phyloP scores from a whole-genome alignment of 2,329 filamentous ascomycete species.

The Magnaporthales sp. region DNA sequence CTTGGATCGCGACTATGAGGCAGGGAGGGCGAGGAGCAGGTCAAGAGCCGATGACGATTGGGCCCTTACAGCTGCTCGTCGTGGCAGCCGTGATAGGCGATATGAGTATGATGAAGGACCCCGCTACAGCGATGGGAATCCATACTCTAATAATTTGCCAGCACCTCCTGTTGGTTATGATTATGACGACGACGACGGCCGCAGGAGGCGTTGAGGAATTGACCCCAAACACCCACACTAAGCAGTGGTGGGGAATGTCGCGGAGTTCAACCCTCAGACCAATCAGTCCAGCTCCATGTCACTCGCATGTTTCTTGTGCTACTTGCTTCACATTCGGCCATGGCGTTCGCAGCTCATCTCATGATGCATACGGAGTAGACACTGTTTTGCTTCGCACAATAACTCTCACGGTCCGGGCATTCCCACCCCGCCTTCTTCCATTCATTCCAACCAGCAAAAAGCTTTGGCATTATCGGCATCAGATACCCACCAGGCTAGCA shows the following conservation, averaged over 20 bases:
- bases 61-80: constrained; percentile 30
- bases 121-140: constrained; percentile 37
- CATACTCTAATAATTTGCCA: constrained; percentile 32
- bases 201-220: constrained; percentile 8
- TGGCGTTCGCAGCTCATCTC: neutral
- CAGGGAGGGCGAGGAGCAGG: constrained; percentile 15
- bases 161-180: constrained; percentile 29
- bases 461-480: neutral
- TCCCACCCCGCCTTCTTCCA: neutral
- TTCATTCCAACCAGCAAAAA: neutral
- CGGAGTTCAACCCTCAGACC: neutral
- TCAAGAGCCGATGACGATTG: constrained; percentile 29
- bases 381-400: neutral
- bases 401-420: neutral
- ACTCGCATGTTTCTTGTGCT: no score
- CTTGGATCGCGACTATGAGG: constrained; percentile 1
- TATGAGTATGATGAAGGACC: constrained; percentile 30
- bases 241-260: neutral
- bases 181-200: constrained; percentile 27
- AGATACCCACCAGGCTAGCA: constrained; percentile 1
- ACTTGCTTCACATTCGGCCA: neutral
- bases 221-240: neutral
- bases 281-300: neutral
- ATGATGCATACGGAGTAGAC: neutral
- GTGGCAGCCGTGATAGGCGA: constrained; percentile 18